A percentile compares a stretch with the other conserved stretches of the same genome.
These are phyloP conservation scores for Meredithiella fracta DNA, from an alignment of 2,329 filamentous ascomycete genomes.

Conservation along the genomic window DNA sequence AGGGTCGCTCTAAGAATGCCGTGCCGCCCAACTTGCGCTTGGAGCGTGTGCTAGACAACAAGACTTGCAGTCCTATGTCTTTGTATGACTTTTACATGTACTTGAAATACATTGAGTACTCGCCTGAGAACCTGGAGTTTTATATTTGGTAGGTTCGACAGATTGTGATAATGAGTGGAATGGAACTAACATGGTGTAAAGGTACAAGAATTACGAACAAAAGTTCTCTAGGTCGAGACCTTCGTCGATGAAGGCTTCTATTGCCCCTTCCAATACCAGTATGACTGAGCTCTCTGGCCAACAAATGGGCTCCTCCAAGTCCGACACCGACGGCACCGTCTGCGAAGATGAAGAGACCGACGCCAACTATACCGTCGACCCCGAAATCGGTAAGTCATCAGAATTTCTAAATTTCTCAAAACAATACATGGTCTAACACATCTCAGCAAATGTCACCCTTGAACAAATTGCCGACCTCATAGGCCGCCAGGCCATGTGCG, in stretches of 20 bases:
- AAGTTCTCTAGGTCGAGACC: constrained; percentile 10
- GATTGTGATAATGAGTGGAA: neutral
- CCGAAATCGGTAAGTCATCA: constrained; percentile 21
- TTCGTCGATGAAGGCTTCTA: constrained; percentile 13
- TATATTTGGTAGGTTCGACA: constrained; percentile 31
- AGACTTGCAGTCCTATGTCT: constrained; percentile 34
- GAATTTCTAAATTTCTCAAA: neutral
- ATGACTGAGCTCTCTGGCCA: constrained; percentile 7
- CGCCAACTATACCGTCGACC: constrained; percentile 19
- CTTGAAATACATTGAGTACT: constrained; percentile 32
- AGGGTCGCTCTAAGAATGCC: constrained; percentile 22
- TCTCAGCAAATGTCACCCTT: constrained; percentile 12
- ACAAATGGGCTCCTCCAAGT: constrained; percentile 1
- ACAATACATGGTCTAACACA: neutral
- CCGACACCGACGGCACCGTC: constrained; percentile 8
- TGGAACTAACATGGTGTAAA: constrained; percentile 15
- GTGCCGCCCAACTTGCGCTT: constrained; percentile 26
- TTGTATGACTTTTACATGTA: constrained; percentile 36
- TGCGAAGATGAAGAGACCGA: constrained; percentile 21
- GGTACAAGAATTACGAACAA: constrained; percentile 30
- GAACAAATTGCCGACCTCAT: constrained; percentile 14
- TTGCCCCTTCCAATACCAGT: constrained; percentile 12
- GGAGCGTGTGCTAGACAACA: constrained; percentile 31
- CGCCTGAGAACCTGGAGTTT: constrained; percentile 33
- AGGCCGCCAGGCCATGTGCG: constrained; percentile 14